Base-by-base conservation (phyloP, 2,329 filamentous ascomycete genomes). In the Arthrinium puccinioides region DNA sequence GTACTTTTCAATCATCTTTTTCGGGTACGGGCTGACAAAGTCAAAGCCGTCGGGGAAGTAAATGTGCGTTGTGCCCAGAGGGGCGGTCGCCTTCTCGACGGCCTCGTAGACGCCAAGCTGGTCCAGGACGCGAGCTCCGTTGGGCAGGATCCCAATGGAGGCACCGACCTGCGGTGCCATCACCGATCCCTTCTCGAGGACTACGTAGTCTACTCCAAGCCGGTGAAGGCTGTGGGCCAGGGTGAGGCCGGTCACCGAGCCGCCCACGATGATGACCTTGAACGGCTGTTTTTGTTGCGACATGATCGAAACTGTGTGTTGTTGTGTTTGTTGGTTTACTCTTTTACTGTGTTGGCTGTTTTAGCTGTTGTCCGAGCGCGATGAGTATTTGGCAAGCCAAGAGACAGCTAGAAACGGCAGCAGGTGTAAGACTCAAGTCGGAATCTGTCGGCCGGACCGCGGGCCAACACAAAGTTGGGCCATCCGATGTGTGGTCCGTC, bases 161-260 rank as follows among this genome's bases (percentile, higher is more conserved):
- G 49, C 46, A 16, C 53, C 53, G 11, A 33, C 20, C 48, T 43
- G 14, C 43, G 35, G 7, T 42, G 42, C 36, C 35, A 52, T n/a
- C 9, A 40, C 36, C 4, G 46, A 41, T 11, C 50, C 47, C 27
- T 47, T 44, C 34, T 56, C 53, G 0, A 56, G 40, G 25, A 55
- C 38, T 9, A 54, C 44, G 36, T 48, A 56, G 36, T 56, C 52
- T 38, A 56, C 49, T 9, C 40, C 45, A 9, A 47, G 42, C 36
- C 49, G 45, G 8, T 43, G 37, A 8, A 55, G 42, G 5, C 49
- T 47, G 33, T 56, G 51, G 1, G 50, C 52, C 3, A 48, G 42
- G 8, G 47, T 53, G 20, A 56, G 44, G 13, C 42, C 44, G 4
- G 53, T 43, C 9, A 52, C 51, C 20, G 51, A 51, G 21, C 47